Percentiles rank a stretch among this genome's conserved stretches.
These are phyloP conservation scores for Colletotrichum ledebouriae DNA, from an alignment of 2,329 filamentous ascomycete species.

Conservation along the genomic window DNA sequence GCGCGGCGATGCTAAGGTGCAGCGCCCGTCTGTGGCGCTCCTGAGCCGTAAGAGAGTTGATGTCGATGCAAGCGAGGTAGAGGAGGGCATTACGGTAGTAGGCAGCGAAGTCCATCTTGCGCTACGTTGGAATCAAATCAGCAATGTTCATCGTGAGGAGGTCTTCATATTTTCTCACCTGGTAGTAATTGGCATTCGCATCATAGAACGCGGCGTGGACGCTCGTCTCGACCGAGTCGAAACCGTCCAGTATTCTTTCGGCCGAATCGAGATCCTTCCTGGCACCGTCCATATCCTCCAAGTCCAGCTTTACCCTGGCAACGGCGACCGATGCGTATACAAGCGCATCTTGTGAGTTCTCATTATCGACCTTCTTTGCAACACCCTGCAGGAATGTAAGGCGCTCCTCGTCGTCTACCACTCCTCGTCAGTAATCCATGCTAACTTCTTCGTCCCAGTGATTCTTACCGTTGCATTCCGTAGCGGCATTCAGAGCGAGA, in stretches of 20 bases:
- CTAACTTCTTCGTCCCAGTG: neutral
- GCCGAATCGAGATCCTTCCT: slow-evolving; percentile 89
- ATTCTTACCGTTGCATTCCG: slow-evolving; percentile 80
- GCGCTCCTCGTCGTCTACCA: slow-evolving; percentile 84
- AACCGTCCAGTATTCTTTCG: slow-evolving; percentile 88
- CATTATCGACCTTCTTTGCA: slow-evolving; percentile 89
- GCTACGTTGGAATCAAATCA: slow-evolving; percentile 56
- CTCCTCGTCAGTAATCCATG: slow-evolving; percentile 26
- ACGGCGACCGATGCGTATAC: slow-evolving; percentile 94
- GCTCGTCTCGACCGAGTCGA: slow-evolving; percentile 94
- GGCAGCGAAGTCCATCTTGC: slow-evolving; percentile 91
- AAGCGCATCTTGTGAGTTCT: slow-evolving; percentile 93
- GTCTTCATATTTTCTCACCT: slow-evolving; percentile 62
- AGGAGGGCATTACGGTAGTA: slow-evolving; percentile 99
- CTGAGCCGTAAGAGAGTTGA: slow-evolving; percentile 77
- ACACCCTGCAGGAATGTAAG: slow-evolving; percentile 87
- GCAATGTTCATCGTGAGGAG: neutral
- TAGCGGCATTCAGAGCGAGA: slow-evolving; percentile 87
- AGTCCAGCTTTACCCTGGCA: slow-evolving; percentile 85
- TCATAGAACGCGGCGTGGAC: slow-evolving; percentile 98
- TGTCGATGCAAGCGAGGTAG: slow-evolving; percentile 95
- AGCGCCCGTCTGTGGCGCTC: slow-evolving; percentile 90
- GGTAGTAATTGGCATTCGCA: slow-evolving; percentile 94
- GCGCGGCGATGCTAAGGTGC: slow-evolving; percentile 90
- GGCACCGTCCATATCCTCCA: slow-evolving; percentile 84